These are phyloP conservation scores for Telopea speciosissima DNA, from an alignment of 177 flowering plant genomes.

Conservation along the genomic window DNA sequence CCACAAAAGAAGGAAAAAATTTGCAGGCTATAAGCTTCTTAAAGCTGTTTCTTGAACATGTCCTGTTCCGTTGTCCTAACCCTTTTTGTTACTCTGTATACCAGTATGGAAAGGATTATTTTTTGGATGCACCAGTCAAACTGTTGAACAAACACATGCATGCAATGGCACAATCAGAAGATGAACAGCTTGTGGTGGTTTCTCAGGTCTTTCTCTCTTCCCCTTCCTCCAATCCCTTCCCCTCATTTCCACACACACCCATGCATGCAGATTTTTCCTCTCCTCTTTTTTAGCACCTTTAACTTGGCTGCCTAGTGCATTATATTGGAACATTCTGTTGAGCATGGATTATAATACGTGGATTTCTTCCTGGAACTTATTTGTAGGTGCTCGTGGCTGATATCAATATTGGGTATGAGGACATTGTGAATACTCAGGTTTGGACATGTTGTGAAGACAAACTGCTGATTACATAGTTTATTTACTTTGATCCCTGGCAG, in stretches of 20 bases:
- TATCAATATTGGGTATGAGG: conserved; percentile 94
- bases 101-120: conserved; percentile 93
- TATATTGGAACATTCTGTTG: background rate
- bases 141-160: conserved; percentile 84
- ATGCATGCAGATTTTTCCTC: background rate
- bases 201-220: conserved; percentile 67
- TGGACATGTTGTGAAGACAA: background rate
- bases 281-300: background rate
- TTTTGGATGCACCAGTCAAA: conserved; percentile 88
- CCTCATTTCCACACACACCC: no score
- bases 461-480: background rate
- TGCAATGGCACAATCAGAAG: conserved; percentile 73
- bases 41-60: no score
- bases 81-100: background rate
- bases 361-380: conserved; percentile 8
- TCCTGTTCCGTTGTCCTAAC: no score
- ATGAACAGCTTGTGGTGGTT: conserved; percentile 92
- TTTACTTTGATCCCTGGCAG: background rate
- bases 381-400: conserved; percentile 89
- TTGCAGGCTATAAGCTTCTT: no score
- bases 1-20: no score
- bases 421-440: conserved; percentile 96
- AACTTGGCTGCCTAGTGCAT: background rate
- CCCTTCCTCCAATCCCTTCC: background rate
- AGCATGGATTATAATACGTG: background rate